phyloP scores from a whole-genome alignment of 495 filamentous ascomycete genomes.

The Tuber indicum region DNA sequence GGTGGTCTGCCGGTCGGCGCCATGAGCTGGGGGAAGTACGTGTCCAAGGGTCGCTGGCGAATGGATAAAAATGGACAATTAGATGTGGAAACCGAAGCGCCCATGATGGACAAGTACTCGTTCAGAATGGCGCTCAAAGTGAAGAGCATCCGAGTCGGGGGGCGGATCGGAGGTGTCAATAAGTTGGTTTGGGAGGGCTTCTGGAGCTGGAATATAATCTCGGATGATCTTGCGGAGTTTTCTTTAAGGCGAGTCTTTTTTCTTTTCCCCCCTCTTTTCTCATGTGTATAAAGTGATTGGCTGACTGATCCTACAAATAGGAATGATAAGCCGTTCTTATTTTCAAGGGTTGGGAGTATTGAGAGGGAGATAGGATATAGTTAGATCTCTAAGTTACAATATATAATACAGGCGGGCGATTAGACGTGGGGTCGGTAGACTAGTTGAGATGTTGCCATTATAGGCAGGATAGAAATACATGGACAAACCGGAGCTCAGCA shows the following conservation, averaged over 20 bases:
- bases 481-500: background rate
- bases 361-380: conserved; percentile 27
- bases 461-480: background rate
- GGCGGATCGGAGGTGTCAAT: conserved; percentile 57
- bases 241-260: conserved; percentile 45
- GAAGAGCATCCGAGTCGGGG: conserved; percentile 46
- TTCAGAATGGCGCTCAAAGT: conserved; percentile 72
- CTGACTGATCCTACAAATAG: conserved; percentile 40
- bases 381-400: background rate
- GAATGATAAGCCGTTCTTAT: conserved; percentile 81
- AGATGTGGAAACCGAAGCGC: conserved; percentile 80
- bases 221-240: conserved; percentile 88
- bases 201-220: conserved; percentile 83
- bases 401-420: background rate
- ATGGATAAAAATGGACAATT: conserved; percentile 58
- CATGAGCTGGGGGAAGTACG: conserved; percentile 46
- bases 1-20: conserved; percentile 43
- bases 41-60: conserved; percentile 39
- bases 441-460: background rate
- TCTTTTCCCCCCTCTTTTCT: background rate
- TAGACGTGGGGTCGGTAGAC: background rate
- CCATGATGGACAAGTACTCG: conserved; percentile 60
- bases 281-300: background rate
- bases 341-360: conserved; percentile 61
- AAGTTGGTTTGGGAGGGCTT: conserved; percentile 84